These are phyloP conservation scores for Pleoardoris graminearum DNA, from an alignment of 2,329 filamentous ascomycete species.

Conservation along the genomic window DNA sequence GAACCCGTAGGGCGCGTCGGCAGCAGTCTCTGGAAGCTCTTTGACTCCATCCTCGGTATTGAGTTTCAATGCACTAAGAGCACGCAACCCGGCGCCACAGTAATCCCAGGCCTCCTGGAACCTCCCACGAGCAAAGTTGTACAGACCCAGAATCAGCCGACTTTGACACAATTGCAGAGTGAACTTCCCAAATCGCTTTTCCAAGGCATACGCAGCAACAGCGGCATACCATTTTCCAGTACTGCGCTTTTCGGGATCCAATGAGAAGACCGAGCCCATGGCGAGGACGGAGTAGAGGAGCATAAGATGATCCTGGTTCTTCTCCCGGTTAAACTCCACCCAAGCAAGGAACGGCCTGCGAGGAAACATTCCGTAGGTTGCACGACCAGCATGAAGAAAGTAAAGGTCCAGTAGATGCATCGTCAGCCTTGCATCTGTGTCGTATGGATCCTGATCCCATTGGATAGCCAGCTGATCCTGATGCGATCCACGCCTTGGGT, in stretches of 20 bases:
- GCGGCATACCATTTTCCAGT: conserved; percentile 55
- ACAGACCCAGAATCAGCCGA: conserved; percentile 67
- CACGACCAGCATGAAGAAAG: conserved; percentile 60
- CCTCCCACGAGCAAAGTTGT: conserved; percentile 66
- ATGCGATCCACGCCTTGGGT: conserved; percentile 34
- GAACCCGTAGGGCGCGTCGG: conserved; percentile 61
- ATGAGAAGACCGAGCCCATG: conserved; percentile 60
- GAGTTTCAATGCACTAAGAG: conserved; percentile 62
- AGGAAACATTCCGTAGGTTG: conserved; percentile 61
- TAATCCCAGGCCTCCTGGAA: conserved; percentile 65
- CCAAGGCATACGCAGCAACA: conserved; percentile 62
- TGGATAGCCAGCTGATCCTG: conserved; percentile 42
- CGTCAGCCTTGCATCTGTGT: conserved; percentile 54
- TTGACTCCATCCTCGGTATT: conserved; percentile 62
- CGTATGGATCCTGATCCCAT: conserved; percentile 60
- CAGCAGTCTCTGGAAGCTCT: conserved; percentile 49
- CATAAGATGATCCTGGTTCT: conserved; percentile 60
- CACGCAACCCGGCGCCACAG: conserved; percentile 63
- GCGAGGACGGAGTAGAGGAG: conserved; percentile 64
- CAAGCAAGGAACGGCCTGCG: conserved; percentile 58
- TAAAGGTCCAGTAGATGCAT: conserved; percentile 59
- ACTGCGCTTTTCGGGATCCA: conserved; percentile 49
- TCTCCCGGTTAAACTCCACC: conserved; percentile 54
- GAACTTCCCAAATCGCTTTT: conserved; percentile 55
- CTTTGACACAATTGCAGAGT: conserved; percentile 69